A percentile compares a stretch with the other conserved stretches of the same genome.
These are phyloP conservation scores for Leptomonas pyrrhocoris DNA, from an alignment of 208 protist species.

Conservation along the genomic window DNA sequence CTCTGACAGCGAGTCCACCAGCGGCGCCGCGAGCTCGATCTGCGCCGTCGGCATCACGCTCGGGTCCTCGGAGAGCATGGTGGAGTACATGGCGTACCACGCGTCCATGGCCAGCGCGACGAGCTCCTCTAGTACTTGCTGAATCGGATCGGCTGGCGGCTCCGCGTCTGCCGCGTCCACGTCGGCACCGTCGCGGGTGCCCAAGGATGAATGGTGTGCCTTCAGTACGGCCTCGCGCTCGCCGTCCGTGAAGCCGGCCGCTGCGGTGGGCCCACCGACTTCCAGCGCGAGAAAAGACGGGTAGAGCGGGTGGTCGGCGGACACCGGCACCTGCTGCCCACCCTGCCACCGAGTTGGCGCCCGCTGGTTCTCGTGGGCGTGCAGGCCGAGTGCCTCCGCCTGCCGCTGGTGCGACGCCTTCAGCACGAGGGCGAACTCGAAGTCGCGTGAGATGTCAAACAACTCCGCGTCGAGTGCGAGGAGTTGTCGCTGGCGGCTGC, in stretches of 20 bases:
- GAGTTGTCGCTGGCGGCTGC: conserved; percentile 67
- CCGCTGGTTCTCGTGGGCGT: conserved; percentile 13
- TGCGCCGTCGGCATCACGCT: conserved; percentile 57
- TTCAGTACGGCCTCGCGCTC: conserved; percentile 5
- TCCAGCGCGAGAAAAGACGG: conserved; percentile 45
- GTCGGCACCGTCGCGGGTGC: background rate
- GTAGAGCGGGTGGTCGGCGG: conserved; percentile 57
- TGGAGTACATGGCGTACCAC: conserved; percentile 87
- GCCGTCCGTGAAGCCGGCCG: conserved; percentile 15
- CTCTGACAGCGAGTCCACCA: conserved; percentile 46
- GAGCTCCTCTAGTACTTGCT: conserved; percentile 66
- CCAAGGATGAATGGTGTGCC: background rate
- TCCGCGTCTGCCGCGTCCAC: background rate
- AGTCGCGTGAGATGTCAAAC: conserved; percentile 74
- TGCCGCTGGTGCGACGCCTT: conserved; percentile 74
- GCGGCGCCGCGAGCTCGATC: conserved; percentile 68
- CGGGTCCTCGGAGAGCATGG: conserved; percentile 64
- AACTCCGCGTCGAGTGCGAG: conserved; percentile 79
- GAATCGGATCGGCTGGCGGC: conserved; percentile 5
- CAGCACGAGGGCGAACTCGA: conserved; percentile 70
- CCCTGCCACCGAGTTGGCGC: conserved; percentile 24
- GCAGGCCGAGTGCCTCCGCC: conserved; percentile 58
- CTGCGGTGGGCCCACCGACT: conserved; percentile 22
- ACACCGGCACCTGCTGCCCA: conserved; percentile 18
- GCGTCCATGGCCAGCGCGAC: conserved; percentile 80